Percentiles rank a stretch among this genome's conserved stretches.
phyloP scores from a whole-genome alignment of 2,329 filamentous ascomycete species.

The Trichoderma koningii region DNA sequence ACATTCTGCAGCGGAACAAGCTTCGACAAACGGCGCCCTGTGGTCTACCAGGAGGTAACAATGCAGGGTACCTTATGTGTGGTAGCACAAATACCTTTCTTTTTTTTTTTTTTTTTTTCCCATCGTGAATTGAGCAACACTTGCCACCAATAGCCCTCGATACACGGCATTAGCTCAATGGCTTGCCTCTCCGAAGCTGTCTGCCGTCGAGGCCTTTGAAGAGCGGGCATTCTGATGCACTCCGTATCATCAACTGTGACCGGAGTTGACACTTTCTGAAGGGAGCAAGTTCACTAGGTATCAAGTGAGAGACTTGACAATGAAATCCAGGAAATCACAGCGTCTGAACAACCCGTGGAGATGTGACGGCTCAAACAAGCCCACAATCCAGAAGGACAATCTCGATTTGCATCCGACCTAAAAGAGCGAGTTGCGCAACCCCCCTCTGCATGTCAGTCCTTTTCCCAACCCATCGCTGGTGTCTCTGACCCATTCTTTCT shows the following conservation, averaged over 20 bases:
- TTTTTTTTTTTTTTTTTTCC: neutral
- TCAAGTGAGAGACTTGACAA: neutral
- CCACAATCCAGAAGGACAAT: neutral
- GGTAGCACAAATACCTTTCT: slow-evolving; percentile 8
- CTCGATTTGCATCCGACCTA: neutral
- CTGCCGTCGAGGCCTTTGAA: too few species aligned
- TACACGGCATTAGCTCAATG: too few species aligned
- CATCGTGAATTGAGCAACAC: neutral
- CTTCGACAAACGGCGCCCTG: slow-evolving; percentile 1
- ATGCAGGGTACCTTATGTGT: neutral
- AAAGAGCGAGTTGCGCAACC: neutral
- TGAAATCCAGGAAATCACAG: slow-evolving; percentile 10
- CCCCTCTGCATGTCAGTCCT: neutral
- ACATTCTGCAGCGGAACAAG: slow-evolving; percentile 17
- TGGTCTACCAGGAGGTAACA: neutral
- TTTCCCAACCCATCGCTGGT: neutral
- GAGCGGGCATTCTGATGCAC: neutral
- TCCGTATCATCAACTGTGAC: too few species aligned
- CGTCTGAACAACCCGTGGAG: slow-evolving; percentile 20
- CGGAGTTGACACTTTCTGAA: neutral
- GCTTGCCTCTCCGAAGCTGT: too few species aligned
- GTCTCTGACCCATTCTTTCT: neutral
- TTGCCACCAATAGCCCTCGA: neutral
- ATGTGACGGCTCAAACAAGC: slow-evolving; percentile 11
- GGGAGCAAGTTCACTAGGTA: too few species aligned